A percentile compares a stretch with the other conserved stretches of the same genome.
These are phyloP conservation scores for Lumnitzera racemosa DNA, from an alignment of 345 rosid genomes.

Conservation along the genomic window DNA sequence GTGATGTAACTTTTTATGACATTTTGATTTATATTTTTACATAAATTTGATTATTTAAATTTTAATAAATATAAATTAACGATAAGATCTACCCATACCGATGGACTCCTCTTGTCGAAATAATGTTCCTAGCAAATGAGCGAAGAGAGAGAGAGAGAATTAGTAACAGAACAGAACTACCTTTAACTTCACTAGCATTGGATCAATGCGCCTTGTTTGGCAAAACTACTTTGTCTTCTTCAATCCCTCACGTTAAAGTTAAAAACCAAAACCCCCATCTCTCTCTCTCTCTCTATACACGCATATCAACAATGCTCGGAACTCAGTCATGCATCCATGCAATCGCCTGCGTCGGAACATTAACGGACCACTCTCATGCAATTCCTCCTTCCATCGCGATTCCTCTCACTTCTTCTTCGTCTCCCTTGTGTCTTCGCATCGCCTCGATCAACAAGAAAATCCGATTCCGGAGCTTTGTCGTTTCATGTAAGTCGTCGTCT, in stretches of 20 bases:
- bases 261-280: not conserved
- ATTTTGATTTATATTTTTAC: too few relatives aligned
- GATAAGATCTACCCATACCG: too few relatives aligned
- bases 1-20: too few relatives aligned
- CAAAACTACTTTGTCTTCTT: not conserved
- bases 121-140: too few relatives aligned
- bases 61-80: too few relatives aligned
- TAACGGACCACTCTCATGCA: constrained; percentile 13
- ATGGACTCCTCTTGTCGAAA: too few relatives aligned
- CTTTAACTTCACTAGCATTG: too few relatives aligned
- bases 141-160: too few relatives aligned
- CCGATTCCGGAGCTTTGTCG: constrained; percentile 15
- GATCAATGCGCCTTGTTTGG: too few relatives aligned
- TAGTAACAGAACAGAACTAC: too few relatives aligned
- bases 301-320: constrained; percentile 30
- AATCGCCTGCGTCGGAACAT: constrained; percentile 12
- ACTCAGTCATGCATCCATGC: constrained; percentile 25
- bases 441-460: constrained; percentile 13
- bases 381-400: constrained; percentile 7
- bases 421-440: constrained; percentile 21
- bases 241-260: not conserved
- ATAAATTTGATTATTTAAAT: too few relatives aligned
- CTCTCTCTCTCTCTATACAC: not conserved
- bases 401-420: constrained; percentile 11
- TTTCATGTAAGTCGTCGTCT: constrained; percentile 41